Conservation (phyloP, 768 basidiomycete genomes). For the Naganishia vishniacii region DNA sequence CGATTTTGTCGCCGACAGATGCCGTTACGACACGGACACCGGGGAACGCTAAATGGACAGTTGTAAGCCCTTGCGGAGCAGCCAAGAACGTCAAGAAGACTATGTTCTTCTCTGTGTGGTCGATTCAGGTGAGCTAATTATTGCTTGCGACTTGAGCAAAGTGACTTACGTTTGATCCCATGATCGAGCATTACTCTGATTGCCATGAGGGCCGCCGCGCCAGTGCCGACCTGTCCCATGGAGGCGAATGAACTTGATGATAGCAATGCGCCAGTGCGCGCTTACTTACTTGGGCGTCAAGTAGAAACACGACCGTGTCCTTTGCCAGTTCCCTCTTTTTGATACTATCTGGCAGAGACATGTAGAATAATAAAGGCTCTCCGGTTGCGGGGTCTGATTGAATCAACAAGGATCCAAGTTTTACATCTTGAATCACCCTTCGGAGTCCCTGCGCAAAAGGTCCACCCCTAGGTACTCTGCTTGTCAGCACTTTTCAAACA, state of each 20-base stretch:
- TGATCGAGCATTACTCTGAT: conserved; percentile 90
- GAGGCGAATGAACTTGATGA: too few relatives aligned
- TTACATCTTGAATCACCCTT: conserved; percentile 76
- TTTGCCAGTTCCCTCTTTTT: conserved; percentile 62
- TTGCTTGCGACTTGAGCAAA: conserved; percentile 40
- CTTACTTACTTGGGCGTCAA: conserved; percentile 78
- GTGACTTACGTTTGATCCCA: conserved; percentile 64
- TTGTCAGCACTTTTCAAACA: neutral
- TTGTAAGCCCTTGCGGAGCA: conserved; percentile 70
- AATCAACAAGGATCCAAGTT: conserved; percentile 81
- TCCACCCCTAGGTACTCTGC: conserved; percentile 56
- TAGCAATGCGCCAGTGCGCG: too few relatives aligned
- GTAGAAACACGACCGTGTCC: conserved; percentile 73
- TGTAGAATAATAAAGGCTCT: conserved; percentile 80
- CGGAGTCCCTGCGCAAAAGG: conserved; percentile 86
- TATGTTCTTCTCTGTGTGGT: conserved; percentile 51
- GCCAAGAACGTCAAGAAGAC: conserved; percentile 87
- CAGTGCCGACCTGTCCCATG: conserved; percentile 82
- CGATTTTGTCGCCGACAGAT: conserved; percentile 70
- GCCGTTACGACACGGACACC: conserved; percentile 75
- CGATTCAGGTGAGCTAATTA: neutral
- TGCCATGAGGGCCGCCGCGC: conserved; percentile 76
- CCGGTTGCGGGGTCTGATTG: conserved; percentile 78
- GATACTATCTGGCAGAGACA: conserved; percentile 68
- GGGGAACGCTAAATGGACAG: conserved; percentile 78